Evolutionary conservation across 1,139 yeast species (phyloP), one percentile per base, ranked within the genome.

Genomic region (Geotrichum aggregatum): DNA sequence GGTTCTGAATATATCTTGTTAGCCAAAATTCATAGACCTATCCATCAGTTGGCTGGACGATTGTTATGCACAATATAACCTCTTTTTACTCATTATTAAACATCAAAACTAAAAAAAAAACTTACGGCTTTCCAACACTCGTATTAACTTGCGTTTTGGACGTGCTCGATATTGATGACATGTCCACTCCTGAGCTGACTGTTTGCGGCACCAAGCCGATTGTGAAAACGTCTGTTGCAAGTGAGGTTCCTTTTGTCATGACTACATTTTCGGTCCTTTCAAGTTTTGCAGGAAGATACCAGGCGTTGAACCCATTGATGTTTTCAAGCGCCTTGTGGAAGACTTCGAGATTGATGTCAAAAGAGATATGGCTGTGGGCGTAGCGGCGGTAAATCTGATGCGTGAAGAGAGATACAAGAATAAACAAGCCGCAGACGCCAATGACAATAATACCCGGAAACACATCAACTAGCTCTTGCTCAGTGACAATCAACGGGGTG

Each of bases 261-360:
- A 36, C 40, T 19, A 44, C n/a, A 35, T 44, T 34, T 3, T 35
- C 39, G 3, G 41, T 13, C 5, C 2, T 10, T 14, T 44, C 47
- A 1, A 44, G n/a, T 21, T 44, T 44, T 8, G 47, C 47, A 2
- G 47, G 47, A 14, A 44, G 19, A 28, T 34, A 35, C 40, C 40
- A 44, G 1, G 40, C 47, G 14, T 34, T 34, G 16, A 34, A 24
- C 1, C 41, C 41, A 14, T 22, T 44, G 5, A 44, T 11, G 24
- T 34, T 44, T 7, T 35, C 41, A n/a, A 44, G 39, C 8, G 34
- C 47, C 39, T 35, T 44, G 34, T 34, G 41, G 24, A 44, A 21
- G 10, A 22, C 21, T 22, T 44, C 47, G 3, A 34, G 31, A n/a
- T 14, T 13, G 13, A 44, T 21, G 14, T 44, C 47, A 35, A 44